These are phyloP conservation scores for Pythium phragmitis DNA, from an alignment of 352 stramenopile species.

Conservation along the genomic window DNA sequence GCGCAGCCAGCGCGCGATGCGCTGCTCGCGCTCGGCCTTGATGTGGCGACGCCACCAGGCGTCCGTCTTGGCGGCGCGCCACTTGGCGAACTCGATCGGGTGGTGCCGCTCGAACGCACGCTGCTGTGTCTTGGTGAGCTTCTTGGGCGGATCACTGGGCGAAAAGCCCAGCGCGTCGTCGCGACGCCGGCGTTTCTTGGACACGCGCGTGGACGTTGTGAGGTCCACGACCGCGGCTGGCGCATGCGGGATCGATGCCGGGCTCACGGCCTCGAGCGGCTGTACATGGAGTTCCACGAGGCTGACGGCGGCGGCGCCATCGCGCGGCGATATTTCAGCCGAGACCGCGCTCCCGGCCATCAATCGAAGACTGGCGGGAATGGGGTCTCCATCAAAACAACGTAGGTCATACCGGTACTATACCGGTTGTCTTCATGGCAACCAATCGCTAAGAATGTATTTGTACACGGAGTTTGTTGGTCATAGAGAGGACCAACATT, in stretches of 20 bases:
- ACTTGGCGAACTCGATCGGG: neutral
- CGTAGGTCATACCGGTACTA: conserved; percentile 1
- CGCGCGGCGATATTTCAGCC: neutral
- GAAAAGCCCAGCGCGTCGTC: neutral
- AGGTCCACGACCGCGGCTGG: neutral
- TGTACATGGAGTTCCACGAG: conserved; percentile 16
- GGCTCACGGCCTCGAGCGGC: neutral
- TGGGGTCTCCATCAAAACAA: neutral
- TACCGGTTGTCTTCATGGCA: conserved; percentile 7
- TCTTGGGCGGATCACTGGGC: neutral
- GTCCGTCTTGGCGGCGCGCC: neutral
- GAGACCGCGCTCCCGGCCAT: neutral
- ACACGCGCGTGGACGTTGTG: conserved; percentile 1
- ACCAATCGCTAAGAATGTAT: conserved; percentile 8
- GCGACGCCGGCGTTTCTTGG: conserved; percentile 6
- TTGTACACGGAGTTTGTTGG: no score
- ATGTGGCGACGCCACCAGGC: neutral
- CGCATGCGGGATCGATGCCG: neutral
- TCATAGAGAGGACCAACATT: no score
- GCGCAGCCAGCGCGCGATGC: conserved; percentile 7
- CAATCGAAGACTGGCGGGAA: conserved; percentile 4
- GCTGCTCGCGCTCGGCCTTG: conserved; percentile 10
- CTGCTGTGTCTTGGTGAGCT: neutral
- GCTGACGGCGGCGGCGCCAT: neutral
- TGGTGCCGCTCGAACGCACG: neutral